Base-by-base conservation (phyloP, 371 early-diverging fungal genomes). In the Thermomucor indicae-seudaticae region DNA sequence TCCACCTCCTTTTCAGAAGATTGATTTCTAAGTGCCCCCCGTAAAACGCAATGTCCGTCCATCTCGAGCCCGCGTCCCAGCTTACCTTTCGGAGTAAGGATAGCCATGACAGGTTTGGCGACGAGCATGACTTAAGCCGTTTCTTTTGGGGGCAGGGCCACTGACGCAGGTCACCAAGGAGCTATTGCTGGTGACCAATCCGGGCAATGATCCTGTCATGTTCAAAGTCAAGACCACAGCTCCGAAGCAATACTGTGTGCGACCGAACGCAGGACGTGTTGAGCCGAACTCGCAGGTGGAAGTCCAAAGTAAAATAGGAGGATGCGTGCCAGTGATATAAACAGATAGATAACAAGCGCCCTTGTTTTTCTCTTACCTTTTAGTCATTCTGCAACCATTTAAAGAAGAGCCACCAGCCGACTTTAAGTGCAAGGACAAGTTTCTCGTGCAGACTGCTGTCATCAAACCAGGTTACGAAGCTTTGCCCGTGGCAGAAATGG, bases 141-240 rank as follows among this genome's bases (percentile, higher is more conserved):
- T 16, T 27, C 2, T 25, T 37, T 30, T 2, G 10, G 17, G 27
- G 2, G 12, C 68, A 84, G 85, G 86, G 37, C 92, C 92, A 1
- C 81, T 90, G 60, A 79, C 78, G 51, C 53, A 64, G 22, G 72
- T 80, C 46, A 75, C 78, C 25, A 76, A 77, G 41, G 70, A 69
- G 51, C 58, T 54, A 11, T 58, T 91, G 39, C 41, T 44, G 4
- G 67, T 92, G 43, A 55, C 50, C 5, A 92, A 92, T 67, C 62
- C 73, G 24, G 65, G 72, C 53, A 69, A 72, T 41, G 61, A 70
- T 17, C 67, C 83, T 7, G 59, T 86, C 39, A 86, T 85, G 28
- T 96, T 90, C 75, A 94, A 96, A 64, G 85, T 96, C 57, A 93
- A 93, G 58, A 96, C 96, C 2, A 96, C 96, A 0, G 91, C 92